Evolutionary conservation across 305 asterid species (phyloP).

Genomic region (Solanum hybrid): DNA sequence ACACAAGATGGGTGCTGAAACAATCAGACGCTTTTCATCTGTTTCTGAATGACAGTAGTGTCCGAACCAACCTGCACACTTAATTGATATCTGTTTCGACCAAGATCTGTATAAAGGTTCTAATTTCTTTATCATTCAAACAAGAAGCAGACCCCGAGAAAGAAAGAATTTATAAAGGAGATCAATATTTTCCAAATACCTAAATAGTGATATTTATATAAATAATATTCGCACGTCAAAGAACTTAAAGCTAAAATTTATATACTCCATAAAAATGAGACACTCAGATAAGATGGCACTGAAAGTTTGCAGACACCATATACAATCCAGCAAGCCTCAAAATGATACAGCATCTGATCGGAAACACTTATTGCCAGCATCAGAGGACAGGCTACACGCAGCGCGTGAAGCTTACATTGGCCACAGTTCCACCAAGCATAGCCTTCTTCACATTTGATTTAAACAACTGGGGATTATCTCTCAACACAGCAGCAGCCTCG

Average conservation of each 20-base stretch:
- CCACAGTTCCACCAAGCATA: constrained; percentile 24
- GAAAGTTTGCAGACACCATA: background rate
- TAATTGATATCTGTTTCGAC: background rate
- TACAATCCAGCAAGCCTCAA: background rate
- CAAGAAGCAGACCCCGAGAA: background rate
- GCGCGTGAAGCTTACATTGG: constrained; percentile 7
- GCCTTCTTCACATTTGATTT: constrained; percentile 24
- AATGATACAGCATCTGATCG: background rate
- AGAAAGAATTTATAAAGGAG: background rate
- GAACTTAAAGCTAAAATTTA: background rate
- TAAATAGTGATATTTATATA: background rate
- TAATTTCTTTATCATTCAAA: background rate
- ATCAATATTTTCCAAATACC: background rate
- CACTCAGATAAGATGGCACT: background rate
- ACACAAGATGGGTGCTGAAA: background rate
- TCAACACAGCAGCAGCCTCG: constrained; percentile 28
- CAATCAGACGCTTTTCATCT: background rate
- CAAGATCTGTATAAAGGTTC: background rate
- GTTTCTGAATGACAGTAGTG: background rate
- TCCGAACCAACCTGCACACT: background rate
- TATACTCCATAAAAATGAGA: background rate
- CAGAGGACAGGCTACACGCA: constrained; percentile 7
- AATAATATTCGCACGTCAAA: background rate
- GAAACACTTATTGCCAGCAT: background rate
- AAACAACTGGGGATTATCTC: constrained; percentile 22